Evolutionary conservation across 2,329 filamentous ascomycete species (phyloP), one percentile per base, ranked within the genome.

Genomic region (Penicillium thymicola): DNA sequence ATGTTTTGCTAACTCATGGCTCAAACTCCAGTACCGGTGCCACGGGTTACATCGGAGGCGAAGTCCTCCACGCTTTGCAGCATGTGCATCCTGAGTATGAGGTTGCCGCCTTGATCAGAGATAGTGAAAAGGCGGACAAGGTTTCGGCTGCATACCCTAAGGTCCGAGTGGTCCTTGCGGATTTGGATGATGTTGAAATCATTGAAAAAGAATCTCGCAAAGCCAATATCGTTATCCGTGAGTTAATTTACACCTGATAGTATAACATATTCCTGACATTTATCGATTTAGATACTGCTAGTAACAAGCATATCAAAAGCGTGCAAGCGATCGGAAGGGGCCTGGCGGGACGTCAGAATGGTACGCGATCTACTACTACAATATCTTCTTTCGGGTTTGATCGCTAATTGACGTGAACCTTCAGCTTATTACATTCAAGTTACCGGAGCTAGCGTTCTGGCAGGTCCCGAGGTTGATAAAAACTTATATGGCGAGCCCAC

Each of bases 41-140:
- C 30, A 55, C 52, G 4, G 52, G 52, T 40, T 81, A 79, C 65
- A 78, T 81, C 40, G 78, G 78, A 14, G 79, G 79, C 38, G 76
- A 78, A 50, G 71, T 75, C 32, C 70, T 81, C 11, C 30, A 32
- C 13, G 70, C 70, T 4, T 61, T 81, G 28, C 65, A 67, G 11
- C 65, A 75, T 46, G 59, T 67, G 2, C 76, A 79, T 60, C 71
- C 74, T 10, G 73, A 77, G 10, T 77, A 72, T 65, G 69, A 76
- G 21, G 62, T 75, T 52, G 68, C 72, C 2, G 70, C 64, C 32
- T 64, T 76, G n/a, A 72, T 77, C 27, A 55, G 52, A 55, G 52
- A 55, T 30, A 18, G 23, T 8, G 38, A 44, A 32, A 55, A 55
- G 18, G 45, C 45, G 5, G 66, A 75, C 16, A 73, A 68, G 44